Evolutionary conservation across 176 grass and related monocot genomes (phyloP).

Genomic region (Oryza officinalis): DNA sequence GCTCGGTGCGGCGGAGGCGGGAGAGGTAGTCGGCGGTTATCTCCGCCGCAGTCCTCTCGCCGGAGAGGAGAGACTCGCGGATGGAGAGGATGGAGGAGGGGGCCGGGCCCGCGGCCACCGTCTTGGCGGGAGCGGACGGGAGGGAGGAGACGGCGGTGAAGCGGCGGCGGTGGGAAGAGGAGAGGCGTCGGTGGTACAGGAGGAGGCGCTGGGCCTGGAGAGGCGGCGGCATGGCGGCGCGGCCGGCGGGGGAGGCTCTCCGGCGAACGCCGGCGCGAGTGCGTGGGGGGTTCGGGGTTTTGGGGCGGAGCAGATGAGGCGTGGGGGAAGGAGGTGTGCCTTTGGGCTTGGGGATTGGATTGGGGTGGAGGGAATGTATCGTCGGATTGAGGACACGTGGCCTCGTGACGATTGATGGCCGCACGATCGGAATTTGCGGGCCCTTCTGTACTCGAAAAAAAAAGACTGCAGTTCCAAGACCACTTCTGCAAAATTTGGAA

Average conservation of each 20-base stretch:
- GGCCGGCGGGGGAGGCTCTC: conserved; percentile 35
- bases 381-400: conserved; percentile 30
- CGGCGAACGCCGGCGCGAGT: conserved; percentile 23
- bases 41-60: conserved; percentile 61
- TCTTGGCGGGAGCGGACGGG: conserved; percentile 47
- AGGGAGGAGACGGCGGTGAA: conserved; percentile 48
- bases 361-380: neutral
- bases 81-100: conserved; percentile 60
- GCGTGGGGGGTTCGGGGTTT: conserved; percentile 21
- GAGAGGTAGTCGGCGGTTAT: conserved; percentile 79
- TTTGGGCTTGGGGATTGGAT: conserved; percentile 41
- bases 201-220: conserved; percentile 69
- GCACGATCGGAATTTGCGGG: neutral
- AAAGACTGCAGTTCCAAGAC: too few relatives aligned
- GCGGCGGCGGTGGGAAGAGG: conserved; percentile 38
- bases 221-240: conserved; percentile 52
- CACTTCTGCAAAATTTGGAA: too few relatives aligned
- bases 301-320: conserved; percentile 1
- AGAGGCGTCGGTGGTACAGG: conserved; percentile 42
- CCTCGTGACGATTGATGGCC: neutral
- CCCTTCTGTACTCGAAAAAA: too few relatives aligned
- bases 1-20: conserved; percentile 81
- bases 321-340: neutral
- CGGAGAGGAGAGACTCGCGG: conserved; percentile 71
- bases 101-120: conserved; percentile 28